A percentile compares a stretch with the other conserved stretches of the same genome.
Evolutionary conservation across 2,329 filamentous ascomycete genomes (phyloP).

Genomic region (Cercospora citrullina): DNA sequence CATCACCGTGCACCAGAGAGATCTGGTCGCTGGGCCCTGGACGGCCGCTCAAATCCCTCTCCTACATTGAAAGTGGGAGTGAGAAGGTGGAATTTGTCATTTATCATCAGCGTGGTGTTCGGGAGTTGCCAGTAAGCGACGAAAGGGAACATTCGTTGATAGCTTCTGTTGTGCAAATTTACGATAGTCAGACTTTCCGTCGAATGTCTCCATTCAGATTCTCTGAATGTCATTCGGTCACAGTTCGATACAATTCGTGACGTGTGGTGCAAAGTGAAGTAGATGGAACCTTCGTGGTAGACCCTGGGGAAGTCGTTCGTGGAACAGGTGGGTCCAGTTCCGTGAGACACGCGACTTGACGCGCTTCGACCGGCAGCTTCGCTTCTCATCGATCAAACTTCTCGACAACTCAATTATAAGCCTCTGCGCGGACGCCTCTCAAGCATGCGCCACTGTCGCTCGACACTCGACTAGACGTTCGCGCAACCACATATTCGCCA

Average conservation of each 20-base stretch:
- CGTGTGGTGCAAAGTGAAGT: not conserved
- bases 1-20: conserved; percentile 35
- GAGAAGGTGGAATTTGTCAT: not conserved
- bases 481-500: not conserved
- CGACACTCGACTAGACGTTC: not conserved
- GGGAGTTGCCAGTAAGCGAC: not conserved
- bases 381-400: not conserved
- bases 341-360: conserved; percentile 7
- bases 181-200: not conserved
- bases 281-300: not conserved
- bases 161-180: not conserved
- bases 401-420: not conserved
- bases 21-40: conserved; percentile 37
- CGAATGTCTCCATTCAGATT: not conserved
- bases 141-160: not conserved
- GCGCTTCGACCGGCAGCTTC: conserved; percentile 4
- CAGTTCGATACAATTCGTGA: not conserved
- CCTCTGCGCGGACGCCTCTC: not conserved
- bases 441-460: conserved; percentile 1
- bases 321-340: not conserved
- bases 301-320: not conserved
- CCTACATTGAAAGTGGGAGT: not conserved
- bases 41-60: conserved; percentile 26
- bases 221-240: not conserved
- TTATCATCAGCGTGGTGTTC: not conserved